Evolutionary conservation across 1,284 basidiomycete genomes (phyloP).

Genomic region (Moesziomyces antarcticus): DNA sequence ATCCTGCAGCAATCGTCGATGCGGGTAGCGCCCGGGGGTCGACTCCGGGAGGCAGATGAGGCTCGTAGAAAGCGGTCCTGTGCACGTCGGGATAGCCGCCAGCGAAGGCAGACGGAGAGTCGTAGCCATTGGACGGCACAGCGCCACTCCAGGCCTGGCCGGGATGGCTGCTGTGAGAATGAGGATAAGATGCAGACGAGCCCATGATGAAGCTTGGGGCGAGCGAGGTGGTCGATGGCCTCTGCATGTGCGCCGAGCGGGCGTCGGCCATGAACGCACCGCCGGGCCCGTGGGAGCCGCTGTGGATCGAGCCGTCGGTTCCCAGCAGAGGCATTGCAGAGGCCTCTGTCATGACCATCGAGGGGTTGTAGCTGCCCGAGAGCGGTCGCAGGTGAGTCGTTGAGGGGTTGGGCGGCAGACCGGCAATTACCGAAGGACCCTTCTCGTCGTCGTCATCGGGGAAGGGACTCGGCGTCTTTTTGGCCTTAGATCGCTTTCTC

Average conservation of each 20-base stretch:
- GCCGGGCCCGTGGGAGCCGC: slow-evolving; percentile 10
- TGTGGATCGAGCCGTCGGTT: slow-evolving; percentile 15
- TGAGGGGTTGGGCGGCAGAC: slow-evolving; percentile 27
- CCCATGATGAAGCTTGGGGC: slow-evolving; percentile 33
- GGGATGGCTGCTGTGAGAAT: slow-evolving; percentile 23
- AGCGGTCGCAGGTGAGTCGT: slow-evolving; percentile 15
- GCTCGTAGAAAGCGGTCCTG: slow-evolving; percentile 29
- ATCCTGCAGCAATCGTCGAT: slow-evolving; percentile 9
- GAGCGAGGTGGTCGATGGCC: slow-evolving; percentile 29
- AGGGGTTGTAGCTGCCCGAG: slow-evolving; percentile 26
- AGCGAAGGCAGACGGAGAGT: slow-evolving; percentile 6
- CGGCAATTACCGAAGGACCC: slow-evolving; percentile 29
- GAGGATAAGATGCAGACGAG: slow-evolving; percentile 22
- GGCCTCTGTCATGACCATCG: slow-evolving; percentile 26
- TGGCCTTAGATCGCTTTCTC: slow-evolving; percentile 16
- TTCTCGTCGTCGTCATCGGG: slow-evolving; percentile 23
- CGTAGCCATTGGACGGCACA: background rate
- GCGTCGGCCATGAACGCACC: slow-evolving; percentile 8
- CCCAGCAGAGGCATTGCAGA: slow-evolving; percentile 24
- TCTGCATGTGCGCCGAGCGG: slow-evolving; percentile 17
- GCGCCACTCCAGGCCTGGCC: slow-evolving; percentile 6
- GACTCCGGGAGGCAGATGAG: slow-evolving; percentile 17
- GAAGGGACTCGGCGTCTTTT: slow-evolving; percentile 24
- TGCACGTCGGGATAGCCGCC: slow-evolving; percentile 32
- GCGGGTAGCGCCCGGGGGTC: slow-evolving; percentile 11